Base-by-base conservation (phyloP, 1,139 yeast species). In the Suhomyces yuchorum region DNA sequence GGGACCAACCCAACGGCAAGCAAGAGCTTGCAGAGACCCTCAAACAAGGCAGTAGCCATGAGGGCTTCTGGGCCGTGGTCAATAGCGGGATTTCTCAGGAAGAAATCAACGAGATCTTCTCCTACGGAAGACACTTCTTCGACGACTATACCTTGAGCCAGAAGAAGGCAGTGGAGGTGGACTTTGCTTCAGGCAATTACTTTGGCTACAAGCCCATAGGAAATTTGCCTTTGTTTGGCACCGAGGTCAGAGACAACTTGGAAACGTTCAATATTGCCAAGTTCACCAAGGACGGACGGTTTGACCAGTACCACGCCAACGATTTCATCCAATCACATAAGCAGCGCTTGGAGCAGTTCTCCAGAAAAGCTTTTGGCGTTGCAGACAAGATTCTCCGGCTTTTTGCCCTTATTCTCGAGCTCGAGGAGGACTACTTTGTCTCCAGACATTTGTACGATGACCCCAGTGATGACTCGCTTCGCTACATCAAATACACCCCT, bases 231-330 rank as follows among this genome's bases (percentile, higher is more conserved):
- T 57, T 66, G 14, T 65, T 66, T 49, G 67, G 63, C 4, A 65
- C 70, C 1, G 59, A 62, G 2, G 67, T 68, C 1, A 52, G 49
- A 18, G 73, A 68, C 44, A 65, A 67, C 43, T 59, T 64, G 7
- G 73, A 68, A 46, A 65, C 67, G 0, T 57, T 67, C 43, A 68
- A 68, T 45, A 64, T 68, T 39, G 69, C 73, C 22, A 68, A 68
- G 47, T 67, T 68, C 55, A 68, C 69, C 39, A 58, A 59, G n/a
- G 54, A 56, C 17, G 50, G 54, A 23, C 42, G 47, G 20, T 65
- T 57, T 42, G 63, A 59, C 3, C 51, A 57, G 26, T 66, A 57
- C 49, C 65, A 56, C 44, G 58, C 63, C 40, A 67, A 63, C 36
- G 51, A 56, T 3, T 64, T 62, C 41, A 58, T 67, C 26, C 59